Evolutionary conservation across 2,329 filamentous ascomycete genomes (phyloP), one percentile per base, ranked within the genome.

Genomic region (Botrytis byssoidea): DNA sequence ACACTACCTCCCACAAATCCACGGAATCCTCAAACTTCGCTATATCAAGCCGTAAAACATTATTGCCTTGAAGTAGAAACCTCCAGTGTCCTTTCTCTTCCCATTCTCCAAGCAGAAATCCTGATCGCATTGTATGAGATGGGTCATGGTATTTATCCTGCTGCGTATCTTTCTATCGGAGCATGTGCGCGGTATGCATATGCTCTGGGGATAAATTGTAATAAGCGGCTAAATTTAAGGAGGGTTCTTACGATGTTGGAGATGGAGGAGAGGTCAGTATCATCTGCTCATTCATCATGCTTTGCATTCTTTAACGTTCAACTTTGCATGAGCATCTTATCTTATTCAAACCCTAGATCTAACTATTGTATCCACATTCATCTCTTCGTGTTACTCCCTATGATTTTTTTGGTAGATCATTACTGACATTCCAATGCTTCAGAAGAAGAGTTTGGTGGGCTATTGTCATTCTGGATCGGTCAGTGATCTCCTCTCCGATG

Each of bases 361-460:
- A 18, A 3, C 7, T 18, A 16, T 32, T 57, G 4, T 4, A 18
- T 18, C 14, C n/a, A 57, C 14, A 29, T 18, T 18, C n/a, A 18
- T 57, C 14, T 57, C n/a, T 57, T 57, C 7, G 6, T 8, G 6
- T 57, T 57, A 7, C 6, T 32, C 16, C 25, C 7, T 29, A 18
- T 18, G 12, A 3, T 29, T 18, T 18, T 18, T 6, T 16, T 18
- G 14, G 7, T 32, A 32, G n/a, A 57, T 1, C n/a, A 57, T 57
- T 29, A 18, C n/a, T 57, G n/a, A 57, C 14, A 29, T 9, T 29
- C 14, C 0, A 7, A 29, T 18, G n/a, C 1, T 18, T 57, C 25
- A 57, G 51, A 57, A 57, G 51, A 57, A 57, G 51, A 57, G n/a
- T 57, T 57, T 57, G 51, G 51, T 57, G 51, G n/a, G 51, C n/a